phyloP scores from a whole-genome alignment of 768 basidiomycete genomes.

The Tulasnella sp. region DNA sequence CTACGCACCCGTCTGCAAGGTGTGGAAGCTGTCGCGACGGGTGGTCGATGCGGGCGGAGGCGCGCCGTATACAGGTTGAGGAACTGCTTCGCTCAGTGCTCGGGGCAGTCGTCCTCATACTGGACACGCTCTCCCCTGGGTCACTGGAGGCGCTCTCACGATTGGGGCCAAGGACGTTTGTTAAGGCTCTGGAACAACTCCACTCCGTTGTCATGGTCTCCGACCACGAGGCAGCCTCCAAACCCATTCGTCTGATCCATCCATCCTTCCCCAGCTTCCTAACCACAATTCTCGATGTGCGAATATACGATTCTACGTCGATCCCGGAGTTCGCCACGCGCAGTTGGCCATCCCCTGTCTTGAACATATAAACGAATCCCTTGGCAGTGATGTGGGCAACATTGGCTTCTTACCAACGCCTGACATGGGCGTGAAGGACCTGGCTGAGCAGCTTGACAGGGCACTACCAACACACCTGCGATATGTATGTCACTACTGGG shows the following conservation, averaged over 20 bases:
- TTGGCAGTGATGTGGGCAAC: background rate
- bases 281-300: background rate
- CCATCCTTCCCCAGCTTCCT: constrained; percentile 15
- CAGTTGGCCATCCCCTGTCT: background rate
- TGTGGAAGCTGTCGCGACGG: background rate
- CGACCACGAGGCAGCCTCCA: background rate
- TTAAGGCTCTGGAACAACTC: background rate
- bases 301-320: background rate
- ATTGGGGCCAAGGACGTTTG: background rate
- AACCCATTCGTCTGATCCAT: constrained; percentile 4
- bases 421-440: background rate
- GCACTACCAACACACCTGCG: background rate
- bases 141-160: background rate
- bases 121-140: constrained; percentile 1
- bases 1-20: background rate
- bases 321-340: background rate
- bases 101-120: constrained; percentile 2
- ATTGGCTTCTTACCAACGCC: background rate
- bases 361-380: background rate
- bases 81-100: background rate
- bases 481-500: background rate
- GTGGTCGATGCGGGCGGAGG: background rate
- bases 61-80: no score
- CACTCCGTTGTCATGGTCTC: constrained; percentile 10
- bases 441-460: background rate